Conservation (phyloP, 371 early-diverging fungal species). For the Mortierella sp. region DNA sequence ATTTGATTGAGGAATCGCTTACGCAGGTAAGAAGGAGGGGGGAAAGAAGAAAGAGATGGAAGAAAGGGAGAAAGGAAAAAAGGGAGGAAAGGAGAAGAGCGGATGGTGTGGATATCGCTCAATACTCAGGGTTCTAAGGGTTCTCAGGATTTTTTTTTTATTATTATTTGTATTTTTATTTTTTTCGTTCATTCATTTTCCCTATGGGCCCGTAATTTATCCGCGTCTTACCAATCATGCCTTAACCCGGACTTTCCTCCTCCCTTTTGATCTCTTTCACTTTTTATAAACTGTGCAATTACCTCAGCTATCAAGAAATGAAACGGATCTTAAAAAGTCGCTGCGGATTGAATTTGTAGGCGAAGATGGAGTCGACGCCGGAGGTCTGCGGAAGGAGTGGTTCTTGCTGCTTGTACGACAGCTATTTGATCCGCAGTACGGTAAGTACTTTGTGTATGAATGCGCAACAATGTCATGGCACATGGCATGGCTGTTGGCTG, state of each 20-base stretch:
- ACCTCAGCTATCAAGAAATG: slow-evolving; percentile 69
- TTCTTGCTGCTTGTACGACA: slow-evolving; percentile 90
- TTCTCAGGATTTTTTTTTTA: too few relatives aligned
- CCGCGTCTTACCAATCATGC: too few relatives aligned
- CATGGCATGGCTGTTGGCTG: too few relatives aligned
- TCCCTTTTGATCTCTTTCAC: background rate
- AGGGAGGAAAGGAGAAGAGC: background rate
- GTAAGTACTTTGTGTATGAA: slow-evolving; percentile 50
- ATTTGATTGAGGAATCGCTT: slow-evolving; percentile 89
- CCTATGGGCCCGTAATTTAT: too few relatives aligned
- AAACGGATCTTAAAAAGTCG: slow-evolving; percentile 86
- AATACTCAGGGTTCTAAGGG: too few relatives aligned
- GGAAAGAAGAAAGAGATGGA: background rate
- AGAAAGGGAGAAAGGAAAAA: background rate
- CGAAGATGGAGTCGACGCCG: slow-evolving; percentile 95
- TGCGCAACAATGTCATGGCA: background rate
- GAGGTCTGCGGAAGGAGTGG: slow-evolving; percentile 97
- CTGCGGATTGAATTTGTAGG: slow-evolving; percentile 88
- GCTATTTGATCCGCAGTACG: slow-evolving; percentile 92
- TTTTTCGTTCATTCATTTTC: too few relatives aligned
- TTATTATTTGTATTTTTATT: background rate
- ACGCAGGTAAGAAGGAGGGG: slow-evolving; percentile 56
- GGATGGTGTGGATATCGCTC: too few relatives aligned
- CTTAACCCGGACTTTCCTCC: too few relatives aligned
- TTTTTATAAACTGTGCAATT: background rate